Base-by-base conservation (phyloP, 441 rosid genomes). In the Hura crepitans region DNA sequence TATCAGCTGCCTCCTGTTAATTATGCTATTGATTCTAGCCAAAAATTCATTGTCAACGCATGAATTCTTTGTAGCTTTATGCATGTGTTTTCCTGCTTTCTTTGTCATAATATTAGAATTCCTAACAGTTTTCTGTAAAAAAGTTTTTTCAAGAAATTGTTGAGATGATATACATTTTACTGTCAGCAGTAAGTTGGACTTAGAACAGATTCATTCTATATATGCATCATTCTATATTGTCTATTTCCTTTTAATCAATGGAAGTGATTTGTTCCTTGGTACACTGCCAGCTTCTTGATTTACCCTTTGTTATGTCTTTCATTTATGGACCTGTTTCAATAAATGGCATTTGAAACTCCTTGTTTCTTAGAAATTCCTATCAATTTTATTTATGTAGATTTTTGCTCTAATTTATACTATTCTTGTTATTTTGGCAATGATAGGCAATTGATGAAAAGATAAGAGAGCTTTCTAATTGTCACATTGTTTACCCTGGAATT, bases 381-480 rank as follows among this genome's bases (percentile, higher is more conserved):
- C 53, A 42, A 30, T 47, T 59, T 75, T 23, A 13, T 70, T 50
- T 53, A 62, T 14, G 31, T 70, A 45, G 30, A 30, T 46, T 1
- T 62, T 55, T 54, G 33, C 43, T 23, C 47, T 74, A 57, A 76
- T 49, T 60, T 63, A 25, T 15, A 23, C 25, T 74, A 25, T 42
- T 22, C 27, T 66, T 79, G 67, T 31, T 77, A 18, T 77, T 72
- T 77, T 81, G 76, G 70, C 66, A 62, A 72, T 80, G 73, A 42
- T 81, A 93, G 99, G 99, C 97, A 69, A 91, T 96, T 72, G 96
- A 89, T 82, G 97, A 93, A 81, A 91, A 89, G 87, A 96, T 96
- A 75, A 84, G 88, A 83, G 97, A 93, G 81, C 90, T 96, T 71
- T 93, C 98, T 22, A 87, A 88, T 74, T 91, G 97, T 78, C 99